These are phyloP conservation scores for Chrysoporthe austroafricana DNA, from an alignment of 2,329 filamentous ascomycete species.

Conservation along the genomic window DNA sequence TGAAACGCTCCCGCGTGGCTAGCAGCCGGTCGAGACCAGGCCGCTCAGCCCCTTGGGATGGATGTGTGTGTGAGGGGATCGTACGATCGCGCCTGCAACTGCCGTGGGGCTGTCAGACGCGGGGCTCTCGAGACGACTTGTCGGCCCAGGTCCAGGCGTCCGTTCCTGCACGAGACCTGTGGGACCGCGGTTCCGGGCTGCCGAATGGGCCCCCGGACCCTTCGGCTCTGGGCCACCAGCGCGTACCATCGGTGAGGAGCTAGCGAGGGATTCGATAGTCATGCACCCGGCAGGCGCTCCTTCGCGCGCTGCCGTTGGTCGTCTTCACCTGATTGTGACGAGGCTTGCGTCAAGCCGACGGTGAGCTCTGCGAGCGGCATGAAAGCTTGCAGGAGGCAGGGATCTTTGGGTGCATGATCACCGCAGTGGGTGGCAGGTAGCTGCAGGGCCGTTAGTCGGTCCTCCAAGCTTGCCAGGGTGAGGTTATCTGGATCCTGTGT, in stretches of 20 bases:
- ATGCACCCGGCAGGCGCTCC: background rate
- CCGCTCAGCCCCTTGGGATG: conserved; percentile 15
- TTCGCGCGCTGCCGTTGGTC: background rate
- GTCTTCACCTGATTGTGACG: conserved; percentile 18
- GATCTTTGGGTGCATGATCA: conserved; percentile 16
- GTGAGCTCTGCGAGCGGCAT: background rate
- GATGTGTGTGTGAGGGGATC: conserved; percentile 15
- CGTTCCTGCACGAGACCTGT: conserved; percentile 1
- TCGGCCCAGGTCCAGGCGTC: background rate
- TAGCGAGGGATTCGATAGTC: conserved; percentile 5
- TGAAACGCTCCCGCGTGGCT: conserved; percentile 25
- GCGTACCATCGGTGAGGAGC: background rate
- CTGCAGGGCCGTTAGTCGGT: conserved; percentile 20
- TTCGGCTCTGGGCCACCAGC: background rate
- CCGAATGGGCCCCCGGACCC: background rate
- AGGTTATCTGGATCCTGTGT: conserved; percentile 11
- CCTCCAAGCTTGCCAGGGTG: conserved; percentile 2
- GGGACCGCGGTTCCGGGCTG: conserved; percentile 1
- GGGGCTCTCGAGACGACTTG: conserved; percentile 17
- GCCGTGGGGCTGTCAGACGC: conserved; percentile 23
- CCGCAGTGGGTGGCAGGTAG: conserved; percentile 12
- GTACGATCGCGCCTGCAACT: conserved; percentile 20
- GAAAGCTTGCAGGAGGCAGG: conserved; percentile 20
- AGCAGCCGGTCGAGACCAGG: conserved; percentile 22
- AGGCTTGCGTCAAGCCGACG: conserved; percentile 26